These are phyloP conservation scores for Ceratocystis diversiconidia DNA, from an alignment of 2,329 filamentous ascomycete genomes.

Conservation along the genomic window DNA sequence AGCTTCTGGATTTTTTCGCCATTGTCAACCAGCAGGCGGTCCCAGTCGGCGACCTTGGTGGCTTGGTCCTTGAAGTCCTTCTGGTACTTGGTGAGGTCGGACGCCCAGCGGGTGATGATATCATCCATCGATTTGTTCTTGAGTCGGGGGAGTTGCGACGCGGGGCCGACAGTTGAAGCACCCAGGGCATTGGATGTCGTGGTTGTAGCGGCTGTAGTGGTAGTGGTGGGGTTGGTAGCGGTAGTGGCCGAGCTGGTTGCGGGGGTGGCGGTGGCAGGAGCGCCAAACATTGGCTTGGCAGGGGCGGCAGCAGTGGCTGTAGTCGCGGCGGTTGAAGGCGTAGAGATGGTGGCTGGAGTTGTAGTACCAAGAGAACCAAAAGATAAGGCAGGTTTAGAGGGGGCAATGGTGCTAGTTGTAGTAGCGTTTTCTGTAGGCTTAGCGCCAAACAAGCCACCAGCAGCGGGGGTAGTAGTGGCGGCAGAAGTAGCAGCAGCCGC, in stretches of 20 bases:
- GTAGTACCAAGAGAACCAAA: slow-evolving; percentile 29
- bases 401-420: slow-evolving; percentile 19
- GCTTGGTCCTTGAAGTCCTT: slow-evolving; percentile 92
- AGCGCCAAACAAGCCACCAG: slow-evolving; percentile 28
- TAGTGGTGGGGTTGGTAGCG: slow-evolving; percentile 15
- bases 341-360: slow-evolving; percentile 22
- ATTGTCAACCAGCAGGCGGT: slow-evolving; percentile 82
- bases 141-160: slow-evolving; percentile 73
- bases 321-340: slow-evolving; percentile 7
- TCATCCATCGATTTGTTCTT: slow-evolving; percentile 99
- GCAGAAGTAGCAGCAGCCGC: not conserved
- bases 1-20: slow-evolving; percentile 89
- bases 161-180: slow-evolving; percentile 64
- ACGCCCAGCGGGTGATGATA: slow-evolving; percentile 93
- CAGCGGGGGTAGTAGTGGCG: not conserved
- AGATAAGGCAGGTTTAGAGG: slow-evolving; percentile 23
- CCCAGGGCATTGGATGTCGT: slow-evolving; percentile 36
- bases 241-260: slow-evolving; percentile 19
- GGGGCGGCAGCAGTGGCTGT: not conserved
- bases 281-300: slow-evolving; percentile 17
- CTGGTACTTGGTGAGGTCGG: slow-evolving; percentile 87
- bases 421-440: slow-evolving; percentile 29
- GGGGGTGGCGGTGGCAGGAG: slow-evolving; percentile 11
- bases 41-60: slow-evolving; percentile 75
- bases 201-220: slow-evolving; percentile 23